Percentiles rank a stretch among this genome's conserved stretches.
These are phyloP conservation scores for Excoecaria agallocha DNA, from an alignment of 345 rosid genomes.

Conservation along the genomic window DNA sequence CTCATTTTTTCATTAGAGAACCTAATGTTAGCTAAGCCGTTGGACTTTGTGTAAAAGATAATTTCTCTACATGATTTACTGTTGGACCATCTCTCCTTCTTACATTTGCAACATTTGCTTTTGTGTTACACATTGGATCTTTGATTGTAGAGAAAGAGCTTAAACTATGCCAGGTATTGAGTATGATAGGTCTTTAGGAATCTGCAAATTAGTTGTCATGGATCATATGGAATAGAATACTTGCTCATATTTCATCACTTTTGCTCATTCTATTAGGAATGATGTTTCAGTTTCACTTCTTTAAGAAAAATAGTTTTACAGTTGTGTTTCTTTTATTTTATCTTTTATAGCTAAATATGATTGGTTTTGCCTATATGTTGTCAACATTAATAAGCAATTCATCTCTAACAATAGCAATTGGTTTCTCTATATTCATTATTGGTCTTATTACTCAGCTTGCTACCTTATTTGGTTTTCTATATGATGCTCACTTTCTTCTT, in stretches of 20 bases:
- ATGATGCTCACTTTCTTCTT: too few relatives aligned
- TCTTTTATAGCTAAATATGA: conserved; percentile 84
- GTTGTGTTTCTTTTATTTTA: too few relatives aligned
- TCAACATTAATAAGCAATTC: conserved; percentile 83
- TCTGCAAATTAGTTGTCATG: conserved; percentile 88
- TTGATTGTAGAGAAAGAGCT: conserved; percentile 91
- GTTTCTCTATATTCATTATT: conserved; percentile 72
- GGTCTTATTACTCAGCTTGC: conserved; percentile 31
- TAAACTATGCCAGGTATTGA: conserved; percentile 97
- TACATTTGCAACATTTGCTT: conserved; percentile 84
- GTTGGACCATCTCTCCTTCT: conserved; percentile 83
- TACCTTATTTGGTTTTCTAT: too few relatives aligned
- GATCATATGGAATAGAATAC: conserved; percentile 72
- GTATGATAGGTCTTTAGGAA: conserved; percentile 84
- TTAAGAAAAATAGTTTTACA: conserved; percentile 80
- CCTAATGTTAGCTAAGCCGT: conserved; percentile 67
- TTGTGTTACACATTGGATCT: conserved; percentile 75
- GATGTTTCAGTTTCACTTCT: conserved; percentile 92
- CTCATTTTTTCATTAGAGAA: conserved; percentile 65
- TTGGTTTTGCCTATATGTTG: conserved; percentile 77
- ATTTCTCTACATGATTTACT: conserved; percentile 39
- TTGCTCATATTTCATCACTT: conserved; percentile 65
- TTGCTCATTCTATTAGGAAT: conserved; percentile 76
- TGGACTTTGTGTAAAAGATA: conserved; percentile 56
- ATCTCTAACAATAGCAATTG: conserved; percentile 66